Base-by-base conservation (phyloP, 1,284 basidiomycete species). In the Salmacisia buchloeana region DNA sequence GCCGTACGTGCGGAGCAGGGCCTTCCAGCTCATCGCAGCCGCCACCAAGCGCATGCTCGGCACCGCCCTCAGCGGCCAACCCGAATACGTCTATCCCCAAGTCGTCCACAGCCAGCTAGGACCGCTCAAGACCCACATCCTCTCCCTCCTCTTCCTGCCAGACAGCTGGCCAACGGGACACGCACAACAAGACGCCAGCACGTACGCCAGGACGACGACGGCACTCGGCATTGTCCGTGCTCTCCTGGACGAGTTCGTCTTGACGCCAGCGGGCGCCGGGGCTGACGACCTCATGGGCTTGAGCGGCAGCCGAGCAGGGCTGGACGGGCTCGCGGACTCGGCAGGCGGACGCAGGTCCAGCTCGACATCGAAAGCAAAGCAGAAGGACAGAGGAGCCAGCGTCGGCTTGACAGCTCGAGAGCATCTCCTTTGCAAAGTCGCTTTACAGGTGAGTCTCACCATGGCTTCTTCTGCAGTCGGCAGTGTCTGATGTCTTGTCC, bases 341-440 rank as follows among this genome's bases (percentile, higher is more conserved):
- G 43, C 58, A 41, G 45, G 34, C 61, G 18, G 68, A 70, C 45
- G 60, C 61, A 10, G 60, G 21, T 18, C 54, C 29, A 15, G 29
- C n/a, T 33, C 29, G 21, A 21, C 6, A 10, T 35, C 35, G n/a
- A 35, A 21, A 35, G 15, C 34, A 5, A 59, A 56, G 34, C 38
- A 59, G 66, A 59, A 1, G 63, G 67, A 1, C 63, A 62, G n/a
- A 15, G 71, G 67, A 35, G 67, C 66, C 1, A 60, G 63, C 3
- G 67, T 71, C 18, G 74, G 73, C 15, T 70, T 76, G 29, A 71
- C 60, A 15, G 52, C 64, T 25, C 67, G 67, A 15, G 69, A 70
- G 59, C 72, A 72, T 57, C 63, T 68, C 23, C 72, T 72, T 54
- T 76, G 70, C 68, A 75, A 75, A 49, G 60, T 68, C 7, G 64